Evolutionary conservation across 805 yeast species (phyloP), one percentile per base, ranked within the genome.

Genomic region (Starmerella vaccinii): DNA sequence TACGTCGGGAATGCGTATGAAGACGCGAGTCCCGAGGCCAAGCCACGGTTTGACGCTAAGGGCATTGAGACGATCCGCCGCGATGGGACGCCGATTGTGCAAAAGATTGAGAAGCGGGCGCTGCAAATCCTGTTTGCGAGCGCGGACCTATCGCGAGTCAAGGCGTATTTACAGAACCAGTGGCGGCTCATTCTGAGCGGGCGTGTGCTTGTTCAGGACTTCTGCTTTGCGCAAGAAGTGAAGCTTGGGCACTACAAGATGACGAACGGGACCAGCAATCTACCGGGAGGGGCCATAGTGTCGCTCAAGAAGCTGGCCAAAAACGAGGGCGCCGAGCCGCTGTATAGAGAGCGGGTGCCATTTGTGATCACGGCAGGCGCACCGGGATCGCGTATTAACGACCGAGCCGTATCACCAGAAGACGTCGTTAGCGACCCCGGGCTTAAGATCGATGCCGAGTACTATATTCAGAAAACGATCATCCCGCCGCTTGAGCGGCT

Each of bases 21-120:
- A 57, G 59, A 63, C 16, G 75, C 72, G 26, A 67, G 65, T 15
- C 35, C 23, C 23, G 88, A 83, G 57, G 56, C 48, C 2, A 67
- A 54, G 6, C 86, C 96, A 0, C 73, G 66, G 30, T 88, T 92
- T 64, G 97, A 92, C 69, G 97, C 98, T 0, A 92, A 92, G 58
- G 98, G 98, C 1, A 88, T 87, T 12, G 98, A 92, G 62, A 92
- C 97, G 0, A 85, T 92, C 0, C 68, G 98, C 56, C 70, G 98
- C 56, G 98, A 92, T 66, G 97, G 97, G 0, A 83, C 89, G 23
- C 95, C 95, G 0, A 95, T 95, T 0, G 94, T 85, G 57, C 94
- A 80, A 65, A 81, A 81, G 57, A 80, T 92, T 18, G 80, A 85
- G 27, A 94, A 86, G 54, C 76, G 78, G 51, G 67, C 83, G 0